Conservation (phyloP, 768 basidiomycete genomes). For the Strobilomyces confusus region DNA sequence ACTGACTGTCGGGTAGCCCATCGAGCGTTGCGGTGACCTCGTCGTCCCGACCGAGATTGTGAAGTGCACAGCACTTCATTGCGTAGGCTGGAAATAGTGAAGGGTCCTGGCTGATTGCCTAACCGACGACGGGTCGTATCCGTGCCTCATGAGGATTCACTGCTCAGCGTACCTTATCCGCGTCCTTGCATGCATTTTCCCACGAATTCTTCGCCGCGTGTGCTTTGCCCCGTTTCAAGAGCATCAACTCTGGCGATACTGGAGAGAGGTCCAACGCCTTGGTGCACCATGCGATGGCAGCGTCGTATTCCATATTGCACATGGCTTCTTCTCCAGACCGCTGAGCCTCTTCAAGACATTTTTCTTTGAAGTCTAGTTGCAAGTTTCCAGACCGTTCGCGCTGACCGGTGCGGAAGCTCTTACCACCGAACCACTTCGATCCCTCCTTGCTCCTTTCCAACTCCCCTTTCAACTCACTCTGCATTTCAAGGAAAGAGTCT, state of each 20-base stretch:
- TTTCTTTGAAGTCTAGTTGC: background rate
- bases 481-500: background rate
- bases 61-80: conserved; percentile 3
- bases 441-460: background rate
- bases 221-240: conserved; percentile 11
- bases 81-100: background rate
- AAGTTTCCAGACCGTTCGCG: background rate
- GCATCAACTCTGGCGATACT: background rate
- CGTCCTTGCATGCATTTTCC: conserved; percentile 8
- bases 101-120: background rate
- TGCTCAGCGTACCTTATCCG: background rate
- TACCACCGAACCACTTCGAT: conserved; percentile 2
- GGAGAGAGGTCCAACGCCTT: background rate
- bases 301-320: background rate
- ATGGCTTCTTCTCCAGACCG: conserved; percentile 2
- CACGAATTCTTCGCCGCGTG: background rate
- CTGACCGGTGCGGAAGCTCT: background rate
- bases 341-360: background rate
- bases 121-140: background rate
- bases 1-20: conserved; percentile 1
- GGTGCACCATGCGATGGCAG: conserved; percentile 1
- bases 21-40: background rate
- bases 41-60: background rate
- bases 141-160: background rate
- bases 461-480: background rate